A percentile compares a stretch with the other conserved stretches of the same genome.
Evolutionary conservation across 352 stramenopile species (phyloP).

Genomic region (Stramenopiles sp.): DNA sequence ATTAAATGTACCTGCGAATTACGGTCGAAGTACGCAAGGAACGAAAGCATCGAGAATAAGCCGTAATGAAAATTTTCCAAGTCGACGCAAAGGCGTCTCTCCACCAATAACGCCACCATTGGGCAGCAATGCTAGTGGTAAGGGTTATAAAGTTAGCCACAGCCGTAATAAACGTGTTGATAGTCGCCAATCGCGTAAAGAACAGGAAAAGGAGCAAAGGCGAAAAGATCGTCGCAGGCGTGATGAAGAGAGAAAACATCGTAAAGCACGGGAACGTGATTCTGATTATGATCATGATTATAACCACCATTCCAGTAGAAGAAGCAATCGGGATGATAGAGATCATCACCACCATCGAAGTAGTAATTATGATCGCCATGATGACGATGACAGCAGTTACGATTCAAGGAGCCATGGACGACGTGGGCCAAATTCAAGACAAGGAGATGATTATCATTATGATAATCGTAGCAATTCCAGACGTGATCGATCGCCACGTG

Average conservation of each 20-base stretch:
- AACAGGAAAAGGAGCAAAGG: neutral
- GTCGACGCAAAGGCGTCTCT: neutral
- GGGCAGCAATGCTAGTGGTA: neutral
- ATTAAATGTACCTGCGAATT: neutral
- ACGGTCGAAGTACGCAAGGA: neutral
- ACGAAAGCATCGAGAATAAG: neutral
- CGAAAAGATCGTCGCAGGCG: neutral
- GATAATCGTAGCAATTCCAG: neutral
- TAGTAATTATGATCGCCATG: neutral
- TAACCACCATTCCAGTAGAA: neutral
- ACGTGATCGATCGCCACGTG: neutral
- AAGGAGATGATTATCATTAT: slow-evolving; percentile 8
- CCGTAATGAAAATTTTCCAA: neutral
- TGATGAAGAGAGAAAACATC: slow-evolving; percentile 6
- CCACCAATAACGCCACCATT: slow-evolving; percentile 4
- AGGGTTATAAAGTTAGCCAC: neutral
- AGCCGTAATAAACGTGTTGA: neutral
- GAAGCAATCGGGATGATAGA: neutral
- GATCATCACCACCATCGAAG: neutral
- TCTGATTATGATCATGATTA: neutral
- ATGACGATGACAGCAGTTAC: neutral
- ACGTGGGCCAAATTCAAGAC: neutral
- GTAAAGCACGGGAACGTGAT: neutral
- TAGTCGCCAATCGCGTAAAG: neutral
- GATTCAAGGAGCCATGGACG: neutral